Percentiles rank a stretch among this genome's conserved stretches.
Conservation (phyloP, 768 basidiomycete genomes). For the Lepiota brunneoincarnata region DNA sequence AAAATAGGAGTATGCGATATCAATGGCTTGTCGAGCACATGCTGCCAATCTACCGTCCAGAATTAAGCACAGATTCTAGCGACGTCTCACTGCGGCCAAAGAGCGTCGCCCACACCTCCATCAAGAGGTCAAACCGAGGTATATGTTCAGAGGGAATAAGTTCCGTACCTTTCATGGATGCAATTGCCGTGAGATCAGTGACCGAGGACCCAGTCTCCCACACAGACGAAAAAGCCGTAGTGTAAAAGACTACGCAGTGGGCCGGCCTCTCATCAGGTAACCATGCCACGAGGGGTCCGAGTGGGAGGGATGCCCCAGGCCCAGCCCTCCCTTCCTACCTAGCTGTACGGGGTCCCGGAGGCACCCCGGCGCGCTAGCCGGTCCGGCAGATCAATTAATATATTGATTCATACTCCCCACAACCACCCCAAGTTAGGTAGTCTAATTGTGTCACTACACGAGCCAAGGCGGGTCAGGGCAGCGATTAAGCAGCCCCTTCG, state of each 20-base stretch:
- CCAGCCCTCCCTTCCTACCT: too few relatives aligned
- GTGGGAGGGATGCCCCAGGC: too few relatives aligned
- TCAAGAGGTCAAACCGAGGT: constrained; percentile 65
- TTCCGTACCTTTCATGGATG: constrained; percentile 74
- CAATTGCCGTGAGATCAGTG: constrained; percentile 74
- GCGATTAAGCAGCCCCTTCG: too few relatives aligned
- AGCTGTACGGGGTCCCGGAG: too few relatives aligned
- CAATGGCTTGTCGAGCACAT: constrained; percentile 72
- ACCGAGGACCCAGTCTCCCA: constrained; percentile 68
- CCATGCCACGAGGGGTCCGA: too few relatives aligned
- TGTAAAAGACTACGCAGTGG: constrained; percentile 62
- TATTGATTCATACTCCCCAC: too few relatives aligned
- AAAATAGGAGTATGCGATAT: constrained; percentile 79
- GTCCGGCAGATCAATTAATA: too few relatives aligned
- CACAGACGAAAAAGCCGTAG: constrained; percentile 54
- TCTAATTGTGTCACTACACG: too few relatives aligned
- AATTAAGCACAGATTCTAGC: constrained; percentile 74
- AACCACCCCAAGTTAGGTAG: too few relatives aligned
- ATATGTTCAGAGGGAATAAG: constrained; percentile 75
- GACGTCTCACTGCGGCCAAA: constrained; percentile 74
- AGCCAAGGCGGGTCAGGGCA: too few relatives aligned
- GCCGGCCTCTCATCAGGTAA: too few relatives aligned
- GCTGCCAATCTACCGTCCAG: constrained; percentile 77
- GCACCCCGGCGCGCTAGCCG: too few relatives aligned
- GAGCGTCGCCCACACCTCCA: constrained; percentile 77